A percentile compares a stretch with the other conserved stretches of the same genome.
phyloP scores from a whole-genome alignment of 176 grass and related monocot genomes.

The Themeda triandra region DNA sequence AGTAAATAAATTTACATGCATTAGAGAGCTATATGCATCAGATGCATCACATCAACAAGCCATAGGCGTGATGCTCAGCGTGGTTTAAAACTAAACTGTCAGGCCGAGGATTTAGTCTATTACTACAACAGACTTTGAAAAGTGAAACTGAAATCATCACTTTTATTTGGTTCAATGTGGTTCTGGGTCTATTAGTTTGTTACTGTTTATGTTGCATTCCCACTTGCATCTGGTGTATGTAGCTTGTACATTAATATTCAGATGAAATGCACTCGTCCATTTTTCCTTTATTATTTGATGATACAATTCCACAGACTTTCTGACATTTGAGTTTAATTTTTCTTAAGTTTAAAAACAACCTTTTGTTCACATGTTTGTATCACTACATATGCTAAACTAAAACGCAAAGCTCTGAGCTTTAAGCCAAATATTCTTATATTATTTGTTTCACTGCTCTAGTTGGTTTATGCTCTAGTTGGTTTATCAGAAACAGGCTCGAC shows the following conservation, averaged over 20 bases:
- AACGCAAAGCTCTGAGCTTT: neutral
- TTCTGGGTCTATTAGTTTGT: neutral
- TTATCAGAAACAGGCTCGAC: neutral
- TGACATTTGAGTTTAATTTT: no score
- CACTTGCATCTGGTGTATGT: neutral
- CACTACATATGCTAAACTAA: neutral
- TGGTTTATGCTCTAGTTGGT: neutral
- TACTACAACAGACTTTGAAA: no score
- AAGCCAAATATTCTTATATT: neutral
- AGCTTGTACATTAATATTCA: neutral
- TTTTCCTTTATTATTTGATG: neutral
- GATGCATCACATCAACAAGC: neutral
- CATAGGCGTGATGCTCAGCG: no score
- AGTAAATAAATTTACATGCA: no score
- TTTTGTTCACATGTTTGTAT: neutral
- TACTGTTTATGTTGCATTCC: neutral
- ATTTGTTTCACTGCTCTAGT: neutral
- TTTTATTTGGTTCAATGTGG: no score
- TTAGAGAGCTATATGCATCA: neutral
- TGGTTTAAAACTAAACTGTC: no score
- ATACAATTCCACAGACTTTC: neutral
- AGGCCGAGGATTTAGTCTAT: no score
- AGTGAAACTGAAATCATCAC: no score
- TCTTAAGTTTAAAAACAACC: no score
- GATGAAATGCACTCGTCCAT: neutral